phyloP scores from a whole-genome alignment of 192 early-diverging fungal species.

The Gaertneriomyces sp. region DNA sequence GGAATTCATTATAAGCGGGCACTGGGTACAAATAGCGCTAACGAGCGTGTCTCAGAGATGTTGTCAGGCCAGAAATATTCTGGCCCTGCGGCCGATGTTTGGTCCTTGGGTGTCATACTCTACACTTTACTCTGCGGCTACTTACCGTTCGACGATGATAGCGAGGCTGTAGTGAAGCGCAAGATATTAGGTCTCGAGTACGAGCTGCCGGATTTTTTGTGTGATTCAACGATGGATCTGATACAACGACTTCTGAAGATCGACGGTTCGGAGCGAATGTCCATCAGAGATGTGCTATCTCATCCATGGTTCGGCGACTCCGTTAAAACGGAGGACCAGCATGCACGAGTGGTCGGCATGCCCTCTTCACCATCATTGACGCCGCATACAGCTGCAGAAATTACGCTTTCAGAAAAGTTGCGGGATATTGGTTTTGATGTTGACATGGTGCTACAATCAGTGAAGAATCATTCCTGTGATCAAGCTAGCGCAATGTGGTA shows the following conservation, averaged over 20 bases:
- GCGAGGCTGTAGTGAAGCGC: constrained; percentile 60
- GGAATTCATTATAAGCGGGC: not conserved
- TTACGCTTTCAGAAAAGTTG: constrained; percentile 44
- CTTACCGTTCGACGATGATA: constrained; percentile 84
- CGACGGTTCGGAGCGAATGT: constrained; percentile 61
- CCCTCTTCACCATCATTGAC: constrained; percentile 31
- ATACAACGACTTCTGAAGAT: constrained; percentile 62
- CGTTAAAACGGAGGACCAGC: constrained; percentile 22
- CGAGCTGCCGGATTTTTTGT: constrained; percentile 60
- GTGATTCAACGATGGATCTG: constrained; percentile 57
- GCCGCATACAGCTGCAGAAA: constrained; percentile 46
- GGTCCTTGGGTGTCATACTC: constrained; percentile 90
- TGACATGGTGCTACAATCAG: constrained; percentile 48
- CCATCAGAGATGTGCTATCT: constrained; percentile 59
- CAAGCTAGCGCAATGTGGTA: constrained; percentile 66
- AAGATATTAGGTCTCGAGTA: constrained; percentile 74
- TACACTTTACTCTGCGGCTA: constrained; percentile 86
- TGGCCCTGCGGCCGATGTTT: constrained; percentile 83
- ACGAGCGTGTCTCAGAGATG: constrained; percentile 53
- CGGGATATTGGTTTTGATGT: constrained; percentile 56
- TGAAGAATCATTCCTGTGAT: constrained; percentile 57
- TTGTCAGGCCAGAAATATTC: constrained; percentile 71
- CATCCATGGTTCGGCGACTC: constrained; percentile 60
- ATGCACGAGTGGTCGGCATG: constrained; percentile 23
- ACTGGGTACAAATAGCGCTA: not conserved